A percentile compares a stretch with the other conserved stretches of the same genome.
Conservation (phyloP, 1,139 yeast species). For the Pichia sp. region DNA sequence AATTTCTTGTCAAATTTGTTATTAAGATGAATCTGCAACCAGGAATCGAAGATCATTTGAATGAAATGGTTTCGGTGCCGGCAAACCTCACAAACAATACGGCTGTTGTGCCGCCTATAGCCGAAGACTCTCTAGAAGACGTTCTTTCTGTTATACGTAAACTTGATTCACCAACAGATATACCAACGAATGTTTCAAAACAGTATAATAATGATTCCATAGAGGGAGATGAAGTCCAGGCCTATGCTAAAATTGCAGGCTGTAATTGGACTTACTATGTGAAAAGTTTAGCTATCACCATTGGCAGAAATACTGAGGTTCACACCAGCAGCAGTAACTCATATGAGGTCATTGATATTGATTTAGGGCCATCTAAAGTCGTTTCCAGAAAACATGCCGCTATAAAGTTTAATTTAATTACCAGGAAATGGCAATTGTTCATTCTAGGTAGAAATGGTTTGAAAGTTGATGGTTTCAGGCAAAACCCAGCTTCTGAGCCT, state of each 20-base stretch:
- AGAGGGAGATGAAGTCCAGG: slow-evolving; percentile 81
- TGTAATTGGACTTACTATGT: slow-evolving; percentile 90
- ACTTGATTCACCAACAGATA: slow-evolving; percentile 38
- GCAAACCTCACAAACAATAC: not conserved
- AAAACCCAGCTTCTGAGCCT: slow-evolving; percentile 35
- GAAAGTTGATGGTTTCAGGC: slow-evolving; percentile 68
- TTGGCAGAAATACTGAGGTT: slow-evolving; percentile 78
- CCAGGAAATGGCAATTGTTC: slow-evolving; percentile 77
- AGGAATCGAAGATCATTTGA: slow-evolving; percentile 1
- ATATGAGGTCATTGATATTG: slow-evolving; percentile 60
- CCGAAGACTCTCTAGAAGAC: slow-evolving; percentile 45
- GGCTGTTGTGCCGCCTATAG: slow-evolving; percentile 3
- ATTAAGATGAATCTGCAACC: not conserved
- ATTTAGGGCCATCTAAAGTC: slow-evolving; percentile 93
- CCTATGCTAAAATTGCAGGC: slow-evolving; percentile 95
- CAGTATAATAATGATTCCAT: slow-evolving; percentile 60
- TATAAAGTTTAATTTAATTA: slow-evolving; percentile 66
- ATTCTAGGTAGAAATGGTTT: slow-evolving; percentile 91
- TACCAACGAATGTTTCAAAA: slow-evolving; percentile 40
- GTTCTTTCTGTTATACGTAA: slow-evolving; percentile 47
- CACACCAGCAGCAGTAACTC: slow-evolving; percentile 6
- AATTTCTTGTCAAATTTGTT: not conserved
- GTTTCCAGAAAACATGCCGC: slow-evolving; percentile 87
- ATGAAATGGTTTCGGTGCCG: not conserved
- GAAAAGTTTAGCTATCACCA: slow-evolving; percentile 64